These are phyloP conservation scores for Lodderomyces parapsilosis DNA, from an alignment of 1,139 yeast genomes.

Conservation along the genomic window DNA sequence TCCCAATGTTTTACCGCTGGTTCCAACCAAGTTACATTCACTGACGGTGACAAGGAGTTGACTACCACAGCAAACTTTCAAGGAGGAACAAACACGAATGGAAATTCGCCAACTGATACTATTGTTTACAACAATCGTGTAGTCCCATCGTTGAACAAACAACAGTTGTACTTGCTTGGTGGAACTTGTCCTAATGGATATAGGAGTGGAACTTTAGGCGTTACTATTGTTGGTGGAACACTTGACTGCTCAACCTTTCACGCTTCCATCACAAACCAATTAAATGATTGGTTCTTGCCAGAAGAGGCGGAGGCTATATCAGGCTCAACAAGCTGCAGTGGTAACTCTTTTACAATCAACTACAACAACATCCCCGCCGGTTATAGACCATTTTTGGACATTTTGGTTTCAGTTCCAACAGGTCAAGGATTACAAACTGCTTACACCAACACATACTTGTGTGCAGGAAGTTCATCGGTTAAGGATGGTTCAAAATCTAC, in stretches of 20 bases:
- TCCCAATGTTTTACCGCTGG: constrained; percentile 24
- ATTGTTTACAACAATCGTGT: constrained; percentile 12
- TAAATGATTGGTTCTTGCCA: constrained; percentile 25
- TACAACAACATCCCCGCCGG: constrained; percentile 29
- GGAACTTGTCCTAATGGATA: constrained; percentile 25
- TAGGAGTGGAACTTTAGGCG: constrained; percentile 24
- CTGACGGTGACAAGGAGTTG: constrained; percentile 26
- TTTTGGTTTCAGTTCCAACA: not conserved
- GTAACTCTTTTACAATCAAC: constrained; percentile 12
- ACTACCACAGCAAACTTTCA: constrained; percentile 18
- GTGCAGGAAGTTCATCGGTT: constrained; percentile 9
- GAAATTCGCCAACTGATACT: not conserved
- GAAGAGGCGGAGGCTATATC: constrained; percentile 8
- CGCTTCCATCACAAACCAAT: constrained; percentile 20
- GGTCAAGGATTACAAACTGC: constrained; percentile 3
- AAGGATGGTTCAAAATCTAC: constrained; percentile 1
- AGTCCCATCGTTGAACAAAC: constrained; percentile 17
- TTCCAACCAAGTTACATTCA: constrained; percentile 24
- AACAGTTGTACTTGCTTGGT: constrained; percentile 21
- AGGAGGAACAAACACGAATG: constrained; percentile 7
- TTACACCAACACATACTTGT: constrained; percentile 17
- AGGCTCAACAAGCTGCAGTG: constrained; percentile 17
- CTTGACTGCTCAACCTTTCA: constrained; percentile 24
- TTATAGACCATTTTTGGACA: constrained; percentile 26
- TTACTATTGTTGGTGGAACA: constrained; percentile 9